phyloP scores from a whole-genome alignment of 2,329 filamentous ascomycete genomes.

The Xylaria sp. region DNA sequence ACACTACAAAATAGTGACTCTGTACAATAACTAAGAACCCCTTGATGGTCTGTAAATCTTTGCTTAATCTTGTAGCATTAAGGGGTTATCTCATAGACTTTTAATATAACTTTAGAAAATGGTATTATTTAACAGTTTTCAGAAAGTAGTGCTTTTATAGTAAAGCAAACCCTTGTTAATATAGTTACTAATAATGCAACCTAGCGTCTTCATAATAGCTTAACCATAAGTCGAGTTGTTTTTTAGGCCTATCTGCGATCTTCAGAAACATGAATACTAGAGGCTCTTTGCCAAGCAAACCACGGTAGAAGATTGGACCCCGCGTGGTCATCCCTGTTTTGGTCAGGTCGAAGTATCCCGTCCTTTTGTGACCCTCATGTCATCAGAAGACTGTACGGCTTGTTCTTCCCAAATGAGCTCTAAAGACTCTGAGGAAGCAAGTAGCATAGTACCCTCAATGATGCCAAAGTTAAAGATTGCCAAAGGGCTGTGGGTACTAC shows the following conservation, averaged over 20 bases:
- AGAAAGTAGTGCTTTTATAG: neutral
- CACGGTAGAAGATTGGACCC: conserved; percentile 6
- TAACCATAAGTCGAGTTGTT: conserved; percentile 19
- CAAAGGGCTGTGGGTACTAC: conserved; percentile 23
- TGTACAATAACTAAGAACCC: too few species aligned
- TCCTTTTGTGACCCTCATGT: conserved; percentile 24
- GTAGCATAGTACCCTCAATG: conserved; percentile 28
- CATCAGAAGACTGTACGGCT: conserved; percentile 3
- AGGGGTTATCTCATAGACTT: neutral
- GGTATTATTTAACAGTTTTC: neutral
- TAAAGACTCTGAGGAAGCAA: conserved; percentile 22
- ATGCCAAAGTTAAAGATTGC: conserved; percentile 26
- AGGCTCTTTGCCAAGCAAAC: neutral
- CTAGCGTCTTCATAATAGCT: conserved; percentile 27
- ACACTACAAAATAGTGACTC: too few species aligned
- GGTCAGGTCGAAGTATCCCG: conserved; percentile 27
- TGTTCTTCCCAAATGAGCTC: conserved; percentile 28
- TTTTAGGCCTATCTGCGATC: conserved; percentile 18
- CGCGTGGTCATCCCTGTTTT: conserved; percentile 28
- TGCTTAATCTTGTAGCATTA: neutral
- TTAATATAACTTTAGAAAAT: neutral
- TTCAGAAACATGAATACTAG: conserved; percentile 32
- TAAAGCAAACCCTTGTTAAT: neutral
- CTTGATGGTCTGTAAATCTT: neutral
- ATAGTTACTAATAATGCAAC: conserved; percentile 23